Conservation (phyloP, 371 early-diverging fungal species). For the Capniomyces stellatus region DNA sequence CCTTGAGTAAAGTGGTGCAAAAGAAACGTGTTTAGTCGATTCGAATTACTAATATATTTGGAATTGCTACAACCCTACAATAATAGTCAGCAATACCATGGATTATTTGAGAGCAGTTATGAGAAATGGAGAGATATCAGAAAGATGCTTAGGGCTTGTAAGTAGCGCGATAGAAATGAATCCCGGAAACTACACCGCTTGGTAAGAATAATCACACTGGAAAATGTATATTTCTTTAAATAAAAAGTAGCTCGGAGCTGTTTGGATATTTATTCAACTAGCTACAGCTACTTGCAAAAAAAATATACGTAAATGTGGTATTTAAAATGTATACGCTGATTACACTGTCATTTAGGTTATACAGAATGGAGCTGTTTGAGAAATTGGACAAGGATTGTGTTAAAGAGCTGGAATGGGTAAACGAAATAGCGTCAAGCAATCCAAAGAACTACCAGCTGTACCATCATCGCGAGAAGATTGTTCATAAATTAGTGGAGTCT, state of each 20-base stretch:
- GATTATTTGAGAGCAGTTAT: conserved; percentile 73
- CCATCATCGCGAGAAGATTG: conserved; percentile 75
- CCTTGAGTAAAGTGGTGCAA: not conserved
- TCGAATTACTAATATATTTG: not conserved
- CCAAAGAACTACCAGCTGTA: conserved; percentile 92
- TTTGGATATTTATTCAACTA: no score
- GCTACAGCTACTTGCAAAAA: no score
- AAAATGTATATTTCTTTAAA: no score
- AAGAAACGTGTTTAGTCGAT: not conserved
- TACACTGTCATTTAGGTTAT: conserved; percentile 49
- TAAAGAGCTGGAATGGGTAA: conserved; percentile 57
- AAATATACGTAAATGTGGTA: no score
- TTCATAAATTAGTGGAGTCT: conserved; percentile 32
- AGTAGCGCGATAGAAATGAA: conserved; percentile 59
- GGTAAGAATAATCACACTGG: no score
- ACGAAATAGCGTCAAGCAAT: conserved; percentile 43
- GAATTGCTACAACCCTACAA: not conserved
- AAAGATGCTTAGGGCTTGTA: conserved; percentile 65
- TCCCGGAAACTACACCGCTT: conserved; percentile 88
- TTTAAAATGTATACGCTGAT: no score
- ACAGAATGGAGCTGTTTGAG: conserved; percentile 58
- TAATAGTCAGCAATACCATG: conserved; percentile 59
- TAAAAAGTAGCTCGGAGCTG: no score
- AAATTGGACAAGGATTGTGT: conserved; percentile 38
- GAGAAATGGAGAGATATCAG: conserved; percentile 42